A percentile compares a stretch with the other conserved stretches of the same genome.
Conservation (phyloP, 257 asterid genomes). For the Nicotiana sylvestris region DNA sequence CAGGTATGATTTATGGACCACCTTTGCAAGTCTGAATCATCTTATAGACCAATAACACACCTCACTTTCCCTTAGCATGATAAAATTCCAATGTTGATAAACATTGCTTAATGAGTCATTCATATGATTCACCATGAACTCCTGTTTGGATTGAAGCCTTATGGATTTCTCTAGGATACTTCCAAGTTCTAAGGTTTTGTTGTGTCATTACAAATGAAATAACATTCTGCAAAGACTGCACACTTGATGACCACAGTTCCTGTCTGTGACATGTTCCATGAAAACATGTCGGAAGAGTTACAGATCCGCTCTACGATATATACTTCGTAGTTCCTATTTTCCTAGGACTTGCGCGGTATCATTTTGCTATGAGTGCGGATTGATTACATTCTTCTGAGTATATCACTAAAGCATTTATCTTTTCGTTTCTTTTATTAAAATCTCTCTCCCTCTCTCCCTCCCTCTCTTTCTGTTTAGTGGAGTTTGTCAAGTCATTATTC, state of each 20-base stretch:
- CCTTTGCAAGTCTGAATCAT: not conserved
- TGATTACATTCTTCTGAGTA: not conserved
- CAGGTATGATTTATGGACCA: slow-evolving; percentile 25
- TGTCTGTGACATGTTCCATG: not conserved
- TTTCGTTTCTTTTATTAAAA: not conserved
- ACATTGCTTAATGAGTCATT: not conserved
- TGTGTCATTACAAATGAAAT: not conserved
- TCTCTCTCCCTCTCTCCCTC: not conserved
- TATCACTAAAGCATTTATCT: not conserved
- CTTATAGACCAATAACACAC: not conserved
- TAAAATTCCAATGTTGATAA: not conserved
- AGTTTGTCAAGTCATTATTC: not conserved
- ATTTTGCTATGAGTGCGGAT: not conserved
- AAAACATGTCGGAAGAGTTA: slow-evolving; percentile 2
- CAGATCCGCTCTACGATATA: not conserved
- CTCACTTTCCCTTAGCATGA: not conserved
- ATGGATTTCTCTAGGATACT: not conserved
- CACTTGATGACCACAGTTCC: not conserved
- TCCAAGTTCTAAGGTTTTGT: not conserved
- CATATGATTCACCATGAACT: not conserved
- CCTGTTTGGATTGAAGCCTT: not conserved
- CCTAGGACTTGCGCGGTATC: not conserved
- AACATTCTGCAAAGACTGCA: not conserved
- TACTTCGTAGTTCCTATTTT: not conserved
- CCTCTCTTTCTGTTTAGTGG: too few species aligned